phyloP scores from a whole-genome alignment of 2,329 filamentous ascomycete species.

The Fusarium clavum region DNA sequence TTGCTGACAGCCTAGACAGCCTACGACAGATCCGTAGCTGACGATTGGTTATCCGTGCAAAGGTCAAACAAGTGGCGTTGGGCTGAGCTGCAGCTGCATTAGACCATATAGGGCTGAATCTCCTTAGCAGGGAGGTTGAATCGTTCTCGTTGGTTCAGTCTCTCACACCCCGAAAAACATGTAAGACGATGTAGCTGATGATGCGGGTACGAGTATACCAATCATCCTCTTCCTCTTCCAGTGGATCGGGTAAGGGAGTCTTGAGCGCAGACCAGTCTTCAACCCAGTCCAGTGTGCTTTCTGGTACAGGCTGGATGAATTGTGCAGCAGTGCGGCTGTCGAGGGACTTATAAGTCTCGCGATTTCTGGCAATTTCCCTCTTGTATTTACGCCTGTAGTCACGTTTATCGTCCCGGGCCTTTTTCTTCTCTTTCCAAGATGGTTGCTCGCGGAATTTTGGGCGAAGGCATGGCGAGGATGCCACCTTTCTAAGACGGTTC shows the following conservation, averaged over 20 bases:
- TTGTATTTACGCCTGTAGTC: not conserved
- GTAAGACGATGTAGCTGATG: slow-evolving; percentile 8
- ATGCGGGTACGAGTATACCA: not conserved
- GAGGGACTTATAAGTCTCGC: not conserved
- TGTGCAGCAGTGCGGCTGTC: not conserved
- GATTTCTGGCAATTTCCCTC: not conserved
- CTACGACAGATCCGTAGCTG: not conserved
- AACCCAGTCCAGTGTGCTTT: not conserved
- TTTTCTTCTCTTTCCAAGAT: not conserved
- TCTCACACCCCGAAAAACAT: slow-evolving; percentile 4
- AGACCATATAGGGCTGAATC: slow-evolving; percentile 18
- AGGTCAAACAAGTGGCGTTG: slow-evolving; percentile 19
- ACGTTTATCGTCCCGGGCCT: not conserved
- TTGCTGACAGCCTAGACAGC: not conserved
- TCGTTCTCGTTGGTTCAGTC: slow-evolving; percentile 6
- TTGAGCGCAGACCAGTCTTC: not conserved
- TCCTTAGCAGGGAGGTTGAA: not conserved
- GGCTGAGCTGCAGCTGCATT: slow-evolving; percentile 1
- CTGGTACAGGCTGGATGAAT: not conserved
- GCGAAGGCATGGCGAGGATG: not conserved
- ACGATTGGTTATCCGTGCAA: not conserved
- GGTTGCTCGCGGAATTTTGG: not conserved
- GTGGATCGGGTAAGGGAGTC: not conserved
- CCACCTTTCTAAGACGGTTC: not conserved
- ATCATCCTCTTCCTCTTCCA: not conserved